Percentiles rank a stretch among this genome's conserved stretches.
These are phyloP conservation scores for Testicularia cyperi DNA, from an alignment of 1,284 basidiomycete species.

Conservation along the genomic window DNA sequence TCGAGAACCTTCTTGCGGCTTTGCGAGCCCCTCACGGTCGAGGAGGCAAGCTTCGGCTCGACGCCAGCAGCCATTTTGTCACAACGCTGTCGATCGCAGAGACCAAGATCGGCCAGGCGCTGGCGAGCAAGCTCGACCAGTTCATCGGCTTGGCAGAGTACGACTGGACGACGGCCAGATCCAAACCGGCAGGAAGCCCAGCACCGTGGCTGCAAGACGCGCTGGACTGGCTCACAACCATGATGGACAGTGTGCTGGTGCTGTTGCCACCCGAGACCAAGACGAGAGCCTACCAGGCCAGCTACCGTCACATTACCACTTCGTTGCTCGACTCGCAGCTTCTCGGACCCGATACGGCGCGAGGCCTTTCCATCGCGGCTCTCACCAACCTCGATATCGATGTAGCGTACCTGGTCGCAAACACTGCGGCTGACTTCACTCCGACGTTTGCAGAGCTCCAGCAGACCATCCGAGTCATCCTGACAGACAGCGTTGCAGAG, in stretches of 20 bases:
- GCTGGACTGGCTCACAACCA: constrained; percentile 91
- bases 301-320: constrained; percentile 79
- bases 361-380: constrained; percentile 9
- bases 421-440: constrained; percentile 18
- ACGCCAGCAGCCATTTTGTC: constrained; percentile 71
- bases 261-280: constrained; percentile 75
- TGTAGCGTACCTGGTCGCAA: constrained; percentile 31
- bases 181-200: neutral
- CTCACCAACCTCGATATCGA: constrained; percentile 25
- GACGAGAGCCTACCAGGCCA: constrained; percentile 81
- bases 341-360: constrained; percentile 14
- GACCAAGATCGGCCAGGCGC: constrained; percentile 76
- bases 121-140: constrained; percentile 90
- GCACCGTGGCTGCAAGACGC: constrained; percentile 90
- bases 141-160: constrained; percentile 94
- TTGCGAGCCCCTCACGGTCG: constrained; percentile 69
- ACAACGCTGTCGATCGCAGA: constrained; percentile 72
- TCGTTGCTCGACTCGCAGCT: constrained; percentile 72
- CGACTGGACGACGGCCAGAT: constrained; percentile 75
- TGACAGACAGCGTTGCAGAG: constrained; percentile 77
- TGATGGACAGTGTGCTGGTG: constrained; percentile 88
- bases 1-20: constrained; percentile 80
- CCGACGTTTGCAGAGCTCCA: constrained; percentile 3
- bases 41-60: constrained; percentile 75
- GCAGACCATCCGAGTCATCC: constrained; percentile 76